Conservation (phyloP, 352 stramenopile genomes). For the Globisporangium iwayamae region DNA sequence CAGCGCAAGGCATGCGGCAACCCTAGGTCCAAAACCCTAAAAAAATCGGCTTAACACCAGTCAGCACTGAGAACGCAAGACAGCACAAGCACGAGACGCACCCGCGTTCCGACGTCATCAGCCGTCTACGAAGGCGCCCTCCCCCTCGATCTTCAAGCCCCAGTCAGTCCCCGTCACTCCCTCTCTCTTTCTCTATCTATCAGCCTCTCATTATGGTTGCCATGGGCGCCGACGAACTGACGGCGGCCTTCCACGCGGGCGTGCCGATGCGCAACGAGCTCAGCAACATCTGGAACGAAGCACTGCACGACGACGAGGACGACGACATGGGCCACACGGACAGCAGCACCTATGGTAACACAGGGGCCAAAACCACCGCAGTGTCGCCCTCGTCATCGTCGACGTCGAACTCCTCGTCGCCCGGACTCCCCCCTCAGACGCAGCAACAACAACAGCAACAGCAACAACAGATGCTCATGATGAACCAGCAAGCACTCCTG, state of each 20-base stretch:
- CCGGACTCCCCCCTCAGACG: background rate
- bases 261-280: slow-evolving; percentile 14
- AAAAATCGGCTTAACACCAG: background rate
- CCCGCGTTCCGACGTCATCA: background rate
- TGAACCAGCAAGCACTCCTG: slow-evolving; percentile 10
- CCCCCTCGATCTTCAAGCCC: background rate
- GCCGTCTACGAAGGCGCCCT: background rate
- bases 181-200: background rate
- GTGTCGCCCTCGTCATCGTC: slow-evolving; percentile 9
- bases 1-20: too few species aligned
- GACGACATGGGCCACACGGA: slow-evolving; percentile 5
- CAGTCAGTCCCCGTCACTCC: background rate
- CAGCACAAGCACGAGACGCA: too few species aligned
- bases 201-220: background rate
- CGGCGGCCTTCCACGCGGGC: slow-evolving; percentile 12
- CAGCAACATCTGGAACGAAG: slow-evolving; percentile 14
- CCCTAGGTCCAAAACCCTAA: too few species aligned
- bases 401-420: slow-evolving; percentile 6
- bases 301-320: slow-evolving; percentile 8
- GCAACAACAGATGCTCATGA: background rate
- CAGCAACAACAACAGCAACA: slow-evolving; percentile 1
- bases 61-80: slow-evolving; percentile 14
- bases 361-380: background rate
- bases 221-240: slow-evolving; percentile 10
- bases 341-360: background rate